These are phyloP conservation scores for Pecoramyces ruminantium DNA, from an alignment of 192 early-diverging fungal genomes.

Conservation along the genomic window DNA sequence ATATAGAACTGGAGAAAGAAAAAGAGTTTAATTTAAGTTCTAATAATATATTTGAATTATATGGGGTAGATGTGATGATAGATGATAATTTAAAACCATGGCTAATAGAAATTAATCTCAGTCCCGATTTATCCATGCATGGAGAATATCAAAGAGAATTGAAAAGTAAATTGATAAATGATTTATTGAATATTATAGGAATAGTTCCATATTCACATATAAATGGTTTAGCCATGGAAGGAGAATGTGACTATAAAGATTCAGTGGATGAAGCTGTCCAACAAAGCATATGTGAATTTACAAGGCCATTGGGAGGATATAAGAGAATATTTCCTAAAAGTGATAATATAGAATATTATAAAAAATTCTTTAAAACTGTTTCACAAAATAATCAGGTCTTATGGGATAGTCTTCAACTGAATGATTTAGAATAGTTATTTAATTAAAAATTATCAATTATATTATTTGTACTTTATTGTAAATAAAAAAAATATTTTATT, in stretches of 20 bases:
- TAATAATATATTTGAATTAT: conserved; percentile 7
- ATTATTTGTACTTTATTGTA: too few species aligned
- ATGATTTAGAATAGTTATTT: too few species aligned
- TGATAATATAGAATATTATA: not conserved
- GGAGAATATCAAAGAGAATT: too few species aligned
- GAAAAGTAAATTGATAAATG: too few species aligned
- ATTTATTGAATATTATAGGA: not conserved
- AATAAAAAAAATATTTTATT: too few species aligned
- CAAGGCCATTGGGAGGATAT: not conserved
- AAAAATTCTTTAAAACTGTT: not conserved
- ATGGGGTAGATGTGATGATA: conserved; percentile 10
- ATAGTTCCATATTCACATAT: not conserved
- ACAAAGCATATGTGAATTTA: not conserved
- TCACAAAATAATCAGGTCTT: not conserved
- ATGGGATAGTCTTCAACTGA: not conserved
- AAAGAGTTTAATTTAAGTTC: not conserved
- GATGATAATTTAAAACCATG: conserved; percentile 7
- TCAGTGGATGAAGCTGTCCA: not conserved
- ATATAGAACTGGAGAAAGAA: not conserved
- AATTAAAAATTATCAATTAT: too few species aligned
- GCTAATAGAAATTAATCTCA: conserved; percentile 10
- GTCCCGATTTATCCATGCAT: not conserved
- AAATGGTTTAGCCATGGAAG: not conserved
- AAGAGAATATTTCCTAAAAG: not conserved
- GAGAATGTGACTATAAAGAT: not conserved